Evolutionary conservation across 371 early-diverging fungal genomes (phyloP).

Genomic region (Mortierella sp.): DNA sequence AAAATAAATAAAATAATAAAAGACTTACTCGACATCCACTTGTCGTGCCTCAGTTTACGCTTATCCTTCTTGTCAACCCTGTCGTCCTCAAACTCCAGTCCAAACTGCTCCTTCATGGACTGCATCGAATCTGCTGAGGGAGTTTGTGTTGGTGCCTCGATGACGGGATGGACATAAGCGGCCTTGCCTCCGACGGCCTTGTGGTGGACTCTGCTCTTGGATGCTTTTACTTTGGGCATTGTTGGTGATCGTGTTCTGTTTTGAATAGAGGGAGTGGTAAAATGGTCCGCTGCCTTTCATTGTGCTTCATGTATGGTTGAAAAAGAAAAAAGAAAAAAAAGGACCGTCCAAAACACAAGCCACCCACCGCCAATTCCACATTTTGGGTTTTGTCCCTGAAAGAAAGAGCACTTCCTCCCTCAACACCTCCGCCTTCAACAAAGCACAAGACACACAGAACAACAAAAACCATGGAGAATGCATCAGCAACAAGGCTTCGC

Average conservation of each 20-base stretch:
- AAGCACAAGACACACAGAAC: background rate
- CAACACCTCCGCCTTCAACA: background rate
- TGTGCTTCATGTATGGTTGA: background rate
- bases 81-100: constrained; percentile 46
- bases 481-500: constrained; percentile 96
- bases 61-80: constrained; percentile 61
- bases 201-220: constrained; percentile 56
- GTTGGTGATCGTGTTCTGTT: background rate
- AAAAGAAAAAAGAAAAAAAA: constrained; percentile 16
- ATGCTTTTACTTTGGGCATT: constrained; percentile 64
- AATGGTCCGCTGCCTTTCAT: background rate
- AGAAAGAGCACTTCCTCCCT: too few species aligned
- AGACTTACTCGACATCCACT: constrained; percentile 69
- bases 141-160: background rate
- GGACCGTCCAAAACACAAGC: constrained; percentile 11
- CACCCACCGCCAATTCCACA: background rate
- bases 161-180: constrained; percentile 1
- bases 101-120: constrained; percentile 40
- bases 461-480: constrained; percentile 83
- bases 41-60: constrained; percentile 69
- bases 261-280: background rate
- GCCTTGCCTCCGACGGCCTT: constrained; percentile 45
- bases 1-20: background rate
- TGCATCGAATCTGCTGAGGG: constrained; percentile 26
- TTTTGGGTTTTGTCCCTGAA: background rate